A percentile compares a stretch with the other conserved stretches of the same genome.
Conservation (phyloP, 768 basidiomycete species). For the Phanerochaete sordida region DNA sequence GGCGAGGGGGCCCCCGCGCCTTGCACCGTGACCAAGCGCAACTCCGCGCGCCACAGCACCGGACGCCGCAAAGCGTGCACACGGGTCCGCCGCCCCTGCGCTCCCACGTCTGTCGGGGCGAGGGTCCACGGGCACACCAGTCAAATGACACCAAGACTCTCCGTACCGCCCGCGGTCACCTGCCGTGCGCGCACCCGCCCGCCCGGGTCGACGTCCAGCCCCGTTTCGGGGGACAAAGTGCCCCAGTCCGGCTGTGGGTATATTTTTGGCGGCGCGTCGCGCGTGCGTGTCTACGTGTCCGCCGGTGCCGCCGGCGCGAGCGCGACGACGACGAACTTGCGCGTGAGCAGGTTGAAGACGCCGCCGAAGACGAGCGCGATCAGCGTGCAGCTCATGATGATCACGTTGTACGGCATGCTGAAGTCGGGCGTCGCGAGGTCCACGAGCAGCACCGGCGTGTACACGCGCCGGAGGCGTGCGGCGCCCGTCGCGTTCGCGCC, state of each 20-base stretch:
- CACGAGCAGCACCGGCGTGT: slow-evolving; percentile 78
- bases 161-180: neutral
- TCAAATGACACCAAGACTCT: neutral
- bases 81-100: neutral
- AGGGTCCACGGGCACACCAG: neutral
- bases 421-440: slow-evolving; percentile 99
- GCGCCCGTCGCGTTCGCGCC: neutral
- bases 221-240: slow-evolving; percentile 2
- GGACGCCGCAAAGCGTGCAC: neutral
- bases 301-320: neutral
- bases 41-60: neutral
- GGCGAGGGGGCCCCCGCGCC: neutral
- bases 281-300: too few species aligned
- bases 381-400: slow-evolving; percentile 91
- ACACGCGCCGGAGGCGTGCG: slow-evolving; percentile 43
- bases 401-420: slow-evolving; percentile 99
- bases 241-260: neutral
- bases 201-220: neutral
- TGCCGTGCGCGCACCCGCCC: neutral
- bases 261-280: too few species aligned
- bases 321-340: slow-evolving; percentile 63
- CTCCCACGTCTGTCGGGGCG: neutral
- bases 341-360: slow-evolving; percentile 81
- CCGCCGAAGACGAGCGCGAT: slow-evolving; percentile 93
- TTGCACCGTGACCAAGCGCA: neutral